These are phyloP conservation scores for Populus deltoides DNA, from an alignment of 345 rosid species.

Conservation along the genomic window DNA sequence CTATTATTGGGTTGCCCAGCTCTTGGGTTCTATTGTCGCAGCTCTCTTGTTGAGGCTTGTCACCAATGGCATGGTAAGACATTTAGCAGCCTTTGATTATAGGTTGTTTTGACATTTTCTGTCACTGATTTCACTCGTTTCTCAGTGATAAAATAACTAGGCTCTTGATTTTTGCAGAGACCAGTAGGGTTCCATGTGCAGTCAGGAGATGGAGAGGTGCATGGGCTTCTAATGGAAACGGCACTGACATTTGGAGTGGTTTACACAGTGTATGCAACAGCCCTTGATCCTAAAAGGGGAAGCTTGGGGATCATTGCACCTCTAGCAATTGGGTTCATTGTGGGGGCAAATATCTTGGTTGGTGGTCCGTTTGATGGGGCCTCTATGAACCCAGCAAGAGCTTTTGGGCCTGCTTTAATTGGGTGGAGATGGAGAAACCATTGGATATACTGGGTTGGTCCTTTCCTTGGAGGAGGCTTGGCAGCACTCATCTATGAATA, in stretches of 20 bases:
- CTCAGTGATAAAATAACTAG: too few relatives aligned
- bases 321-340: conserved; percentile 38
- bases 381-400: conserved; percentile 47
- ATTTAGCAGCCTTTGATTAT: neutral
- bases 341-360: conserved; percentile 42
- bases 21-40: conserved; percentile 60
- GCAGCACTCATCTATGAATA: conserved; percentile 54
- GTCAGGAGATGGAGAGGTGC: conserved; percentile 47
- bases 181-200: conserved; percentile 54
- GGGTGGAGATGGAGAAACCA: conserved; percentile 54
- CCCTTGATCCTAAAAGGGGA: conserved; percentile 46
- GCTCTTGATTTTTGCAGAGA: conserved; percentile 37
- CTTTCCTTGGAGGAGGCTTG: conserved; percentile 42
- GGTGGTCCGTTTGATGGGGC: conserved; percentile 56
- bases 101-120: conserved; percentile 7
- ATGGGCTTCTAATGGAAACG: conserved; percentile 40
- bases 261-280: conserved; percentile 11
- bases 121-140: too few relatives aligned
- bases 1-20: conserved; percentile 76
- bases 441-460: conserved; percentile 58
- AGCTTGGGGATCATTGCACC: conserved; percentile 48
- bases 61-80: conserved; percentile 60
- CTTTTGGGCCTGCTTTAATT: conserved; percentile 46
- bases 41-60: conserved; percentile 56
- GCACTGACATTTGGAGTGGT: conserved; percentile 44